Percentiles rank a stretch among this genome's conserved stretches.
phyloP scores from a whole-genome alignment of 2,329 filamentous ascomycete species.

The Penicillium janthinellum region DNA sequence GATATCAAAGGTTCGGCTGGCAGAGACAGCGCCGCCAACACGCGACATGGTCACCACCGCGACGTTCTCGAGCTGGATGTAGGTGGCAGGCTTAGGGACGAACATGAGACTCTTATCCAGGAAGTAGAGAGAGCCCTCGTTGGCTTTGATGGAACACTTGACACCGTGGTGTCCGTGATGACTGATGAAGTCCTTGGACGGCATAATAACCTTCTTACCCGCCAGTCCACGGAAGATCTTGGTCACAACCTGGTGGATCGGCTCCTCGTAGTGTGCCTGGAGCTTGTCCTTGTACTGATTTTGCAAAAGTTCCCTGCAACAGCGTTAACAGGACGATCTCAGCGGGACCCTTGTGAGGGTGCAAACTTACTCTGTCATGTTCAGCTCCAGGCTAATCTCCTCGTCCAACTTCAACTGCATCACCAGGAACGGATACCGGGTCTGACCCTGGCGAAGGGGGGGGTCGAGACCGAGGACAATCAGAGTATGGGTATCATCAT shows the following conservation, averaged over 20 bases:
- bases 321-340: slow-evolving; percentile 14
- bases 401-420: slow-evolving; percentile 99
- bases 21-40: slow-evolving; percentile 89
- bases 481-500: slow-evolving; percentile 95
- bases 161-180: slow-evolving; percentile 93
- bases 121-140: slow-evolving; percentile 95
- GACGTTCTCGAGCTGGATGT: slow-evolving; percentile 93
- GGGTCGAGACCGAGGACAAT: slow-evolving; percentile 94
- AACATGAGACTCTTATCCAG: slow-evolving; percentile 99
- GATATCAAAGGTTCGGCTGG: slow-evolving; percentile 95
- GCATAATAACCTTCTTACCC: slow-evolving; percentile 91
- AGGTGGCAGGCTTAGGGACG: slow-evolving; percentile 95
- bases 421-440: slow-evolving; percentile 94
- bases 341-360: too few relatives aligned
- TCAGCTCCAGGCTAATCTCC: slow-evolving; percentile 93
- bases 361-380: slow-evolving; percentile 72
- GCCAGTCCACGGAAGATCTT: slow-evolving; percentile 94
- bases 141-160: slow-evolving; percentile 99
- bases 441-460: slow-evolving; percentile 93
- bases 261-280: slow-evolving; percentile 86
- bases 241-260: slow-evolving; percentile 88
- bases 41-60: slow-evolving; percentile 92
- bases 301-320: slow-evolving; percentile 68
- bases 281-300: slow-evolving; percentile 88
- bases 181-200: slow-evolving; percentile 90